Base-by-base conservation (phyloP, 352 stramenopile genomes). In the Stramenopiles sp. region DNA sequence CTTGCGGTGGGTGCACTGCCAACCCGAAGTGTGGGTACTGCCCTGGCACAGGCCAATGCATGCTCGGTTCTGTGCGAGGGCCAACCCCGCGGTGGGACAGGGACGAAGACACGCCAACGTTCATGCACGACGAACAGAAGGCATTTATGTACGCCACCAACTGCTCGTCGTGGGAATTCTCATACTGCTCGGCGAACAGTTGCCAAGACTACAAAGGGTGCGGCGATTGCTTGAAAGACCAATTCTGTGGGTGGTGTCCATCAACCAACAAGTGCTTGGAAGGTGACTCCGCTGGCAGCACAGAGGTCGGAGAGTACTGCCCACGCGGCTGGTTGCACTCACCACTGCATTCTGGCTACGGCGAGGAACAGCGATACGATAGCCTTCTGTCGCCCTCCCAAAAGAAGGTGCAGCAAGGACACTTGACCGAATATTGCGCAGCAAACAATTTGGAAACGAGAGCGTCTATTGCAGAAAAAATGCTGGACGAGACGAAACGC, bases 111-210 rank as follows among this genome's bases (percentile, higher is more conserved):
- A 25, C 25, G 12, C 43, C 43, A 12, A 25, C 12, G 12, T 53
- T 53, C 43, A 53, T 53, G 43, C 12, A 53, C 43, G 43, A 53
- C 25, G 12, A 12, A 53, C 43, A 53, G 25, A 53, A 53, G 43
- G 43, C 43, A 12, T 53, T 53, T 53, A 53, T 53, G 43, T 53
- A 53, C 43, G 43, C 43, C 25, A 53, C 43, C 43, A 53, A 53
- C 25, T 53, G 43, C 25, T 53, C 43, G 12, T 12, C 43, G 12
- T 53, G 43, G 43, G 12, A 12, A 12, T 53, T 53, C 43, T 53
- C 43, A 25, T 53, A 53, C 43, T 53, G 43, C 43, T 18, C 43
- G 12, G 43, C 43, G 25, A 53, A 25, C 43, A 53, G 43, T 53
- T 53, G 43, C 25, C 12, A 12, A 25, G 43, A 53, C 25, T 53